These are phyloP conservation scores for Heteromeles arbutifolia DNA, from an alignment of 306 rosid species.

Conservation along the genomic window DNA sequence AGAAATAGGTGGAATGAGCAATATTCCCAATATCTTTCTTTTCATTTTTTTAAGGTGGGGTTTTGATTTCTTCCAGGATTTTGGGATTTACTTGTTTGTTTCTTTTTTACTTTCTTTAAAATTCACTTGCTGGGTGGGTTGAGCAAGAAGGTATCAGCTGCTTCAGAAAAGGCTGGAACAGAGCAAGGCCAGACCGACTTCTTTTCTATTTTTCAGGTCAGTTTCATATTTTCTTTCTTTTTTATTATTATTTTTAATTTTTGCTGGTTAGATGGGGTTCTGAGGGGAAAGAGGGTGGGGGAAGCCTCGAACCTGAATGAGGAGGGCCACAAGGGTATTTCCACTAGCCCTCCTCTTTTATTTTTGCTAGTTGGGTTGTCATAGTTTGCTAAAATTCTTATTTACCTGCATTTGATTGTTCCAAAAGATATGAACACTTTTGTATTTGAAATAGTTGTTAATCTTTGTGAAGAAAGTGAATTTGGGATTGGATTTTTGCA, in stretches of 20 bases:
- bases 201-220: slow-evolving; percentile 13
- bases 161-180: not conserved
- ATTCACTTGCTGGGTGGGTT: not conserved
- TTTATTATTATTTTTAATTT: not conserved
- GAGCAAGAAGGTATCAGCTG: not conserved
- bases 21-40: not conserved
- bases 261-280: not conserved
- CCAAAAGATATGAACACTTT: not conserved
- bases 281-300: too few relatives aligned
- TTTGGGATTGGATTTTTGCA: too few relatives aligned
- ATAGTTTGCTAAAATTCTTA: not conserved
- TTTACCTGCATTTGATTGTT: not conserved
- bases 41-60: slow-evolving; percentile 9
- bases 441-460: not conserved
- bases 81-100: not conserved
- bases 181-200: not conserved
- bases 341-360: not conserved
- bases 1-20: not conserved
- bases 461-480: too few relatives aligned
- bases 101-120: not conserved
- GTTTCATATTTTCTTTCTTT: not conserved
- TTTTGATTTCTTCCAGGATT: not conserved
- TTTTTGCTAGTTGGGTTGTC: not conserved
- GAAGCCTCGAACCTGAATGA: too few relatives aligned
- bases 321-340: too few relatives aligned